Percentiles rank a stretch among this genome's conserved stretches.
These are phyloP conservation scores for Solanum rostratum DNA, from an alignment of 257 asterid genomes.

Conservation along the genomic window DNA sequence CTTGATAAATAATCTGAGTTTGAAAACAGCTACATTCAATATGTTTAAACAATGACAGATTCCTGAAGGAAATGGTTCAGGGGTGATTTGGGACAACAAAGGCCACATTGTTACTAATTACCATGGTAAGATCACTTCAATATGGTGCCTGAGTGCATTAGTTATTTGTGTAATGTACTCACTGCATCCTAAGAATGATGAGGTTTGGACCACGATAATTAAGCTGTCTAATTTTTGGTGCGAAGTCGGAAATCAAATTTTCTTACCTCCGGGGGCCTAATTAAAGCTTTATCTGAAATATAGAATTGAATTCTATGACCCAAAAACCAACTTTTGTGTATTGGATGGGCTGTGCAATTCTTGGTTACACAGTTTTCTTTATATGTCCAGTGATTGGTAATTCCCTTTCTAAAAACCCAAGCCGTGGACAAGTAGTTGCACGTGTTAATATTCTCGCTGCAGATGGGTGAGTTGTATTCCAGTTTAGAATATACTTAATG, in stretches of 20 bases:
- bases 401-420: constrained; percentile 87
- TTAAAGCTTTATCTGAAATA: not conserved
- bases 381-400: constrained; percentile 68
- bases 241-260: not conserved
- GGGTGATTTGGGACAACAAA: constrained; percentile 87
- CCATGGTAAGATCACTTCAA: constrained; percentile 53
- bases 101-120: constrained; percentile 96
- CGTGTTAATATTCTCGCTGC: constrained; percentile 83
- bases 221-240: not conserved
- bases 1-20: not conserved
- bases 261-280: not conserved
- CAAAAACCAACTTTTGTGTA: not conserved
- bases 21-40: not conserved
- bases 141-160: not conserved
- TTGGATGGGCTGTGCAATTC: not conserved
- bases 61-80: constrained; percentile 99
- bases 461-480: constrained; percentile 56
- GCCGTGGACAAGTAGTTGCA: constrained; percentile 81
- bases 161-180: not conserved
- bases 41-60: constrained; percentile 28
- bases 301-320: not conserved
- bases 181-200: not conserved
- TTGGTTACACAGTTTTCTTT: constrained; percentile 9
- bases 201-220: not conserved
- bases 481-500: not conserved